These are phyloP conservation scores for Mucuna pruriens DNA, from an alignment of 306 rosid species.

Conservation along the genomic window DNA sequence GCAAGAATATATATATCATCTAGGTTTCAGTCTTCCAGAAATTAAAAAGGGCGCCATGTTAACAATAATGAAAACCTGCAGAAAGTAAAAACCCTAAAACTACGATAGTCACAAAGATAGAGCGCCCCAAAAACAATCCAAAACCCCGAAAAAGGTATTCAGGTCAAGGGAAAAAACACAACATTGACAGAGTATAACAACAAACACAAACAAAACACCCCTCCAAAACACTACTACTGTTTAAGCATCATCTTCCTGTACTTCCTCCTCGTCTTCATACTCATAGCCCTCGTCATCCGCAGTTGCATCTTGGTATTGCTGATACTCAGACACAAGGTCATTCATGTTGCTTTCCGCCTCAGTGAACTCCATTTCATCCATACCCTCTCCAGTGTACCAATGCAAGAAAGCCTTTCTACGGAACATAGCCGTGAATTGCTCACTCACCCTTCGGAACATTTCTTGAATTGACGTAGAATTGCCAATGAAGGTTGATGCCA, in stretches of 20 bases:
- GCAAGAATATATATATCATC: neutral
- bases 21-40: constrained; percentile 7
- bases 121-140: constrained; percentile 40
- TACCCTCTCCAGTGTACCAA: constrained; percentile 68
- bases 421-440: constrained; percentile 69
- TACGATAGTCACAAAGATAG: constrained; percentile 19
- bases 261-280: constrained; percentile 57
- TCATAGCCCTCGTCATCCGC: constrained; percentile 58
- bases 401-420: constrained; percentile 65
- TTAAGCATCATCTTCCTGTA: constrained; percentile 50
- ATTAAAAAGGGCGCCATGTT: constrained; percentile 13
- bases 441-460: constrained; percentile 63
- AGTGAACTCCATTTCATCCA: constrained; percentile 74
- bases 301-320: constrained; percentile 71
- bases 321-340: constrained; percentile 61
- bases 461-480: constrained; percentile 65
- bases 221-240: neutral
- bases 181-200: constrained; percentile 36
- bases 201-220: constrained; percentile 19
- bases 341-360: constrained; percentile 72
- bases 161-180: constrained; percentile 31
- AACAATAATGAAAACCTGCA: constrained; percentile 25
- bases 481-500: constrained; percentile 64
- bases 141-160: constrained; percentile 60
- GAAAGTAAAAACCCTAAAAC: constrained; percentile 43